phyloP scores from a whole-genome alignment of 2,329 filamentous ascomycete species.

The Xylariaceae sp. region DNA sequence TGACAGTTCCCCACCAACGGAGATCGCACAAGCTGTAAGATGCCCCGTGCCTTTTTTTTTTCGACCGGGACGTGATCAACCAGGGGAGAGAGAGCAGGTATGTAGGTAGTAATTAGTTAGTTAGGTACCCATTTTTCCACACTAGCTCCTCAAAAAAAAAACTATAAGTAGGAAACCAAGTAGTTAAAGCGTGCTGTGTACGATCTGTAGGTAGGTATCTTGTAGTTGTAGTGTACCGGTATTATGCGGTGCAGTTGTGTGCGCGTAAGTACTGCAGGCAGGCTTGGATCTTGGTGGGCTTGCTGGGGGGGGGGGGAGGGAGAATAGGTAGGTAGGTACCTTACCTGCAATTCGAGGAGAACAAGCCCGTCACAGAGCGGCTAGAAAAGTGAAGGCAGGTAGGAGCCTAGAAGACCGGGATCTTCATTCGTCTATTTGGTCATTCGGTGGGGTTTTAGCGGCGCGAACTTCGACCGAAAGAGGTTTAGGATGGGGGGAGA shows the following conservation, averaged over 20 bases:
- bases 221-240: not conserved
- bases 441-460: slow-evolving; percentile 24
- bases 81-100: slow-evolving; percentile 5
- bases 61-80: slow-evolving; percentile 32
- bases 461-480: slow-evolving; percentile 21
- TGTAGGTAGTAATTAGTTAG: slow-evolving; percentile 1
- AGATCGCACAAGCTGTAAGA: slow-evolving; percentile 36
- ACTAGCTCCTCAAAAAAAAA: too few relatives aligned
- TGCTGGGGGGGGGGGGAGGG: slow-evolving; percentile 3
- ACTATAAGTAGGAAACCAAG: too few relatives aligned
- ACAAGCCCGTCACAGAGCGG: slow-evolving; percentile 31
- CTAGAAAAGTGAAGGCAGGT: slow-evolving; percentile 23
- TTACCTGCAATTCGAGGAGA: slow-evolving; percentile 31
- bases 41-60: slow-evolving; percentile 31
- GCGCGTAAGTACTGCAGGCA: not conserved
- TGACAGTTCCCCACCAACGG: slow-evolving; percentile 36
- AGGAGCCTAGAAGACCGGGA: slow-evolving; percentile 27
- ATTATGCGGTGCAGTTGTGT: too few relatives aligned
- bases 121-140: not conserved
- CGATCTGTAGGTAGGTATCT: not conserved
- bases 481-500: slow-evolving; percentile 5
- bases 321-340: not conserved
- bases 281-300: slow-evolving; percentile 4
- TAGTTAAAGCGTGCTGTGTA: not conserved
- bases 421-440: slow-evolving; percentile 36